Conservation (phyloP, 1,284 basidiomycete genomes). For the Cystobasidium slooffiae region DNA sequence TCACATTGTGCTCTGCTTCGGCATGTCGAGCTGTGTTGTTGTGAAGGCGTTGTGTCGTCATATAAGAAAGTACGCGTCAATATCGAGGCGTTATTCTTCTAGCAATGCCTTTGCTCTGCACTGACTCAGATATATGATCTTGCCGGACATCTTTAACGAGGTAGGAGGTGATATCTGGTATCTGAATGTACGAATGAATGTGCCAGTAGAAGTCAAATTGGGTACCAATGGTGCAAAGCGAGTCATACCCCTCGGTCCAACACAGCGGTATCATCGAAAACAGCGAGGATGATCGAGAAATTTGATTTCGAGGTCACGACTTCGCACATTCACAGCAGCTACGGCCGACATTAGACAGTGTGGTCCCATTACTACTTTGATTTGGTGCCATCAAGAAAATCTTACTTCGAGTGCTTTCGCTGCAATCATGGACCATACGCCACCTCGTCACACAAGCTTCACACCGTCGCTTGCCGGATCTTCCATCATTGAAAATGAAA, state of each 20-base stretch:
- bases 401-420: neutral
- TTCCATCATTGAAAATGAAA: neutral
- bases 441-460: neutral
- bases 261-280: neutral
- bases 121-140: conserved; percentile 24
- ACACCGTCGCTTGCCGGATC: conserved; percentile 2
- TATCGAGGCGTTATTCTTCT: neutral
- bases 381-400: neutral
- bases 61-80: neutral
- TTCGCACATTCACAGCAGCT: neutral
- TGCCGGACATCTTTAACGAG: conserved; percentile 3
- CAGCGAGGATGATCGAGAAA: neutral
- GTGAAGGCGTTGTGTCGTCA: conserved; percentile 15
- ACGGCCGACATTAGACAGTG: neutral
- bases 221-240: neutral
- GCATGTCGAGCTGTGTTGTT: conserved; percentile 57
- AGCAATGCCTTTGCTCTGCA: neutral
- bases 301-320: neutral
- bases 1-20: conserved; percentile 58
- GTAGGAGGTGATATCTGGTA: neutral
- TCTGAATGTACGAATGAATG: neutral
- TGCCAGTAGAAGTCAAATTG: neutral
- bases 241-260: too few relatives aligned
- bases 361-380: neutral
- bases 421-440: neutral